Evolutionary conservation across 768 basidiomycete species (phyloP), one percentile per base, ranked within the genome.

Genomic region (Chalciporus piperatus): DNA sequence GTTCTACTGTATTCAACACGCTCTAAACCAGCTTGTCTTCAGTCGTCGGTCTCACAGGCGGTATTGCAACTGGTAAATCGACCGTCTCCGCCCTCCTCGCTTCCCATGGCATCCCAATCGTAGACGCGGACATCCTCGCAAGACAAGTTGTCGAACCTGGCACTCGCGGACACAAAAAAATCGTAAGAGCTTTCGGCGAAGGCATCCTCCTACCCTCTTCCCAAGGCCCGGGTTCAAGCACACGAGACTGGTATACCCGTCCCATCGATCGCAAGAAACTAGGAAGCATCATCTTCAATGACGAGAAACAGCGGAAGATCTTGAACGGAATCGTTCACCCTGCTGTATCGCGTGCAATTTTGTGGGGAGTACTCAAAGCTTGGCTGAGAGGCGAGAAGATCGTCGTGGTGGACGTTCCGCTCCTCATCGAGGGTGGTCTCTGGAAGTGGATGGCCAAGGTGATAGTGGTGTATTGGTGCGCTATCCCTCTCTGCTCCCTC

Each of bases 21-120:
- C 11, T 13, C 40, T 41, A 11, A 23, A 22, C 39, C 22, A 37
- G 40, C 3, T 7, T 30, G 6, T 41, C 45, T 47, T 22, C 28
- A 96, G 95, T 98, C 52, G 81, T 97, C 55, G 96, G 97, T 37
- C 81, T 99, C 19, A 98, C 96, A 25, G 97, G 97, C 8, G 92
- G 95, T 2, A 98, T 99, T 51, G 92, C 94, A 19, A 94, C 93
- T 7, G 94, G 96, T 47, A 99, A 99, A 73, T 97, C 95, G 0
- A 89, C 93, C 12, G 97, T 94, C 11, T 91, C 94, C 0, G 70
- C 72, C 7, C 75, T 94, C 38, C 75, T 98, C 32, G 77, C 78
- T 46, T 72, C 76, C 0, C 84, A 84, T 58, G 61, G 68, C 27
- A 72, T 98, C 27, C 90, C 92, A n/a, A 74, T 98, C 59, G 80